Evolutionary conservation across 164 flowering plant genomes (phyloP).

Genomic region (Magnolia changhungtana): DNA sequence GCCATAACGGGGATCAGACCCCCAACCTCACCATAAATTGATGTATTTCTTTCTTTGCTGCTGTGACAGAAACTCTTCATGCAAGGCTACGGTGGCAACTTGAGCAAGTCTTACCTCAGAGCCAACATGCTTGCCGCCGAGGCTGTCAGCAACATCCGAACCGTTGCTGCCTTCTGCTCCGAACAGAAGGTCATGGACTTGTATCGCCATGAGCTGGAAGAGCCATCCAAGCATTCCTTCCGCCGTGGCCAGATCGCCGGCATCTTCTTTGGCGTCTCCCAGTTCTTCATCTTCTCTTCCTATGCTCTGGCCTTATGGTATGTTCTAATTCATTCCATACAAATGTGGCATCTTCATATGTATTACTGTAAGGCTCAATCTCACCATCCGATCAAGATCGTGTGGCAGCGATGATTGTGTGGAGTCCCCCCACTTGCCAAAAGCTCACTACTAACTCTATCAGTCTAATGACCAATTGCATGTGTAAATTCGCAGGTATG

Average conservation of each 20-base stretch:
- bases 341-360: too few relatives aligned
- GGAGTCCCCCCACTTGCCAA: too few relatives aligned
- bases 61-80: conserved; percentile 76
- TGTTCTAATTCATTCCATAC: neutral
- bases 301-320: conserved; percentile 96
- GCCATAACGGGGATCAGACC: too few relatives aligned
- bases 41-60: neutral
- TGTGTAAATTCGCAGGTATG: conserved; percentile 52
- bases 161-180: conserved; percentile 89
- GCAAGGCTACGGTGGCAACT: conserved; percentile 94
- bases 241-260: conserved; percentile 93
- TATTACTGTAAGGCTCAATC: too few relatives aligned
- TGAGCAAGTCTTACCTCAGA: conserved; percentile 87
- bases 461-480: neutral
- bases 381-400: too few relatives aligned
- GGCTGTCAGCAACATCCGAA: conserved; percentile 91
- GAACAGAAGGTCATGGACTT: conserved; percentile 81
- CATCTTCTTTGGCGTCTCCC: conserved; percentile 79
- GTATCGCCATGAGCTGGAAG: conserved; percentile 66
- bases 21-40: neutral
- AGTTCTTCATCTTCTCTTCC: conserved; percentile 88
- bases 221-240: conserved; percentile 67
- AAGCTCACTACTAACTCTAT: too few relatives aligned
- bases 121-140: conserved; percentile 98
- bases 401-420: too few relatives aligned